These are phyloP conservation scores for Geranomyces variabilis DNA, from an alignment of 192 early-diverging fungal species.

Conservation along the genomic window DNA sequence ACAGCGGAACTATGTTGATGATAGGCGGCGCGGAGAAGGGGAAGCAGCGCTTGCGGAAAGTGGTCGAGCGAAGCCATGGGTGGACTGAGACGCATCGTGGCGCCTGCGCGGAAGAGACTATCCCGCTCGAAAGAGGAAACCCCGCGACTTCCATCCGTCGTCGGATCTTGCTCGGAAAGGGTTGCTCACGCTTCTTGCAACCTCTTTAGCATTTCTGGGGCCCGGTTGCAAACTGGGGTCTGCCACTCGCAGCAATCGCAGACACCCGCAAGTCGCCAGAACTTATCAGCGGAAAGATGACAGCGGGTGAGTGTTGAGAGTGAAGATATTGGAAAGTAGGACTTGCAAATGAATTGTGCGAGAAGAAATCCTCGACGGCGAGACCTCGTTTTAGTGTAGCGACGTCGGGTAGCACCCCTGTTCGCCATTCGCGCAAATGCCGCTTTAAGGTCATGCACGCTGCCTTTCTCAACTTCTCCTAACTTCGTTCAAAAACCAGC, in stretches of 20 bases:
- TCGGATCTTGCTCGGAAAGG: too few species aligned
- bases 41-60: background rate
- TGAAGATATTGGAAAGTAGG: background rate
- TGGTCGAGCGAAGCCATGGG: background rate
- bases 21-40: background rate
- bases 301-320: constrained; percentile 57
- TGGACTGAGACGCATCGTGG: background rate
- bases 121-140: too few species aligned
- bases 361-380: too few species aligned
- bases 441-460: too few species aligned
- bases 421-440: too few species aligned
- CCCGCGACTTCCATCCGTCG: too few species aligned
- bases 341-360: too few species aligned
- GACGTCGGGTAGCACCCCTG: background rate
- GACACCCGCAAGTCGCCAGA: constrained; percentile 90
- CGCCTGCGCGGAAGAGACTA: too few species aligned
- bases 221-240: constrained; percentile 77
- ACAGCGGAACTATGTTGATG: background rate
- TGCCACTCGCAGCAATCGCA: constrained; percentile 92
- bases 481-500: constrained; percentile 44
- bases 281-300: constrained; percentile 95
- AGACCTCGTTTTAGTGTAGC: too few species aligned
- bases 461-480: too few species aligned
- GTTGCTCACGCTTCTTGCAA: too few species aligned
- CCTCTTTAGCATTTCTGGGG: constrained; percentile 63